Percentiles rank a stretch among this genome's conserved stretches.
Evolutionary conservation across 345 rosid genomes (phyloP).

Genomic region (Acer negundo): DNA sequence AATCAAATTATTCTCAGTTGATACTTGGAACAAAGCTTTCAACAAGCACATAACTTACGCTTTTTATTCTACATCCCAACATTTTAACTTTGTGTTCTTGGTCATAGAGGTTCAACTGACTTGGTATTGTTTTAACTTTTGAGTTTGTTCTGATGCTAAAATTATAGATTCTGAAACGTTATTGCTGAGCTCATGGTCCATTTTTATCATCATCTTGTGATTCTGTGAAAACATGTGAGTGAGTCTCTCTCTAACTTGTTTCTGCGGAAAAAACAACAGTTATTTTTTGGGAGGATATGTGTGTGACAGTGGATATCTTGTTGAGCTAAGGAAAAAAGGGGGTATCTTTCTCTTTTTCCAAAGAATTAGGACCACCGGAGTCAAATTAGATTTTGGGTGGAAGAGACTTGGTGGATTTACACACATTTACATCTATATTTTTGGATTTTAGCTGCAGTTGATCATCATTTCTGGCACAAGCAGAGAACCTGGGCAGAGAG

Average conservation of each 20-base stretch:
- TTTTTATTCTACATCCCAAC: no score
- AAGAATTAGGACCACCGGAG: conserved; percentile 33
- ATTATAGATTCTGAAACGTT: conserved; percentile 13
- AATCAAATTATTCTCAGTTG: no score
- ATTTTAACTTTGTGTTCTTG: background rate
- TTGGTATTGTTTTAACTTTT: background rate
- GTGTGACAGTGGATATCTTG: conserved; percentile 6
- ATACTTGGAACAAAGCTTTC: no score
- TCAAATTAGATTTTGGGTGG: conserved; percentile 5
- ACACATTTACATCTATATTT: background rate
- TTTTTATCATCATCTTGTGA: conserved; percentile 1
- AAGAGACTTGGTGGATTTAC: background rate
- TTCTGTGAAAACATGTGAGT: conserved; percentile 20
- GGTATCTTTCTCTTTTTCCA: conserved; percentile 10
- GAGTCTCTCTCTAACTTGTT: conserved; percentile 5
- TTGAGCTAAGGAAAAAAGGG: background rate
- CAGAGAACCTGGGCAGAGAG: conserved; percentile 34
- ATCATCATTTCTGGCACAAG: conserved; percentile 15
- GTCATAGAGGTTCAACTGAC: background rate
- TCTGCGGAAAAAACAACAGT: background rate
- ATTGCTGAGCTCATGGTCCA: conserved; percentile 14
- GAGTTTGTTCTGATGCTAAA: conserved; percentile 14
- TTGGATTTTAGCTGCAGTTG: conserved; percentile 11
- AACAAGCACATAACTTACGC: no score
- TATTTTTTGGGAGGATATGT: background rate